Percentiles rank a stretch among this genome's conserved stretches.
Evolutionary conservation across 2,329 filamentous ascomycete genomes (phyloP).

Genomic region (Fusarium miscanthi): DNA sequence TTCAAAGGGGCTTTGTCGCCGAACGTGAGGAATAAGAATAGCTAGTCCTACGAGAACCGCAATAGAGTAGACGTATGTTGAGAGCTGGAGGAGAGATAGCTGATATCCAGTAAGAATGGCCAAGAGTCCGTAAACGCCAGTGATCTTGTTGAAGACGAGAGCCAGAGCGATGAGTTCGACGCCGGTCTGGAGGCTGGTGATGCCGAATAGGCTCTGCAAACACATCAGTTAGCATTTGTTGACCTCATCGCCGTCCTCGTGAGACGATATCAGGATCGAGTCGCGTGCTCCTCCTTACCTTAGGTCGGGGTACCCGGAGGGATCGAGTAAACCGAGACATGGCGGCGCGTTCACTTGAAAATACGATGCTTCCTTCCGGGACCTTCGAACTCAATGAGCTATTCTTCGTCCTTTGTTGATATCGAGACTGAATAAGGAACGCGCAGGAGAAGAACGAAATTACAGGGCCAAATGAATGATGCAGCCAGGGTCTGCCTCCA

Average conservation of each 20-base stretch:
- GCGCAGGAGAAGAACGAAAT: slow-evolving; percentile 20
- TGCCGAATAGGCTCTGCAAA: slow-evolving; percentile 80
- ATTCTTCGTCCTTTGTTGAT: slow-evolving; percentile 5
- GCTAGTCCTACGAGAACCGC: slow-evolving; percentile 74
- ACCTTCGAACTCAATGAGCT: not conserved
- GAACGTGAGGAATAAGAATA: slow-evolving; percentile 82
- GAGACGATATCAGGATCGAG: slow-evolving; percentile 5
- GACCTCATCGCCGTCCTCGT: not conserved
- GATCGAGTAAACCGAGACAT: slow-evolving; percentile 55
- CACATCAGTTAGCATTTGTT: slow-evolving; percentile 26
- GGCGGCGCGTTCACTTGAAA: slow-evolving; percentile 14
- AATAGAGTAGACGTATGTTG: slow-evolving; percentile 91
- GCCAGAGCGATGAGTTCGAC: slow-evolving; percentile 86
- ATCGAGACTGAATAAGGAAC: slow-evolving; percentile 11
- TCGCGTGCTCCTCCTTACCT: slow-evolving; percentile 49
- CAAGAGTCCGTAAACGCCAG: slow-evolving; percentile 89
- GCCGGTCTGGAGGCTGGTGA: slow-evolving; percentile 87
- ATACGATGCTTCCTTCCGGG: slow-evolving; percentile 3
- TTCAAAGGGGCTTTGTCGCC: slow-evolving; percentile 80
- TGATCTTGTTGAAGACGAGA: slow-evolving; percentile 91
- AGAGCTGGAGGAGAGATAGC: slow-evolving; percentile 84
- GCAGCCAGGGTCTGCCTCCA: slow-evolving; percentile 40
- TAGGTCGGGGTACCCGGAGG: slow-evolving; percentile 54
- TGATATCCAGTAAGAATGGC: slow-evolving; percentile 88
- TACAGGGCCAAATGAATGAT: slow-evolving; percentile 41